Base-by-base conservation (phyloP, 129 eudicot genomes). In the Lactuca sativa region DNA sequence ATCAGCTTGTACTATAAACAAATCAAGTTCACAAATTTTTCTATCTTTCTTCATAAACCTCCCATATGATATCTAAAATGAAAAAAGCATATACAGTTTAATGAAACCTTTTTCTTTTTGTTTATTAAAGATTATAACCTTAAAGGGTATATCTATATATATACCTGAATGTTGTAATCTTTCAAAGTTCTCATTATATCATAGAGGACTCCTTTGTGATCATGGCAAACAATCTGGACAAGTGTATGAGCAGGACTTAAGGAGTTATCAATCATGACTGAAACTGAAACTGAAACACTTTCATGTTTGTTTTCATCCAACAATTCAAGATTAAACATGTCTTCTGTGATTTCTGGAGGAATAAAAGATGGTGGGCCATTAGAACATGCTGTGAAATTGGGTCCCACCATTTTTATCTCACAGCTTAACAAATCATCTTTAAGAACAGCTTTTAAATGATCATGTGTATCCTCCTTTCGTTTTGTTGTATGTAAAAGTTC, bases 211-310 rank as follows among this genome's bases (percentile, higher is more conserved):
- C 93, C 96, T 79, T 85, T 88, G 57, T 88, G 88, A 72, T 91
- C 90, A 60, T 66, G 81, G 64, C 97, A 88, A 76, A 84, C 73
- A 25, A 91, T 88, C 72, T 86, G 93, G 36, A 91, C 82, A 16
- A 88, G 95, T 4, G 91, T 88, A 68, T 88, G 97, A 59, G 86
- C 85, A 16, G 97, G 97, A 67, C 96, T 88, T 59, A 92, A 81
- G 66, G 77, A 82, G 81, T 92, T 86, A 82, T 92, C 96, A 73
- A 88, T 74, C 2, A 80, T 78, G 75, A 91, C 82, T 2, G 90
- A 77, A 32, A 69, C 65, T 12, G 21, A 34, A 21, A 21, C 30
- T 25, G 30, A 34, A 17, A 69, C 76, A 37, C 73, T 55, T 49
- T 77, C 81, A 9, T 68, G 68, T 53, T 16, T 57, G 51, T 32